Evolutionary conservation across 805 yeast species (phyloP), one percentile per base, ranked within the genome.

Genomic region (Candida fluviatilis): DNA sequence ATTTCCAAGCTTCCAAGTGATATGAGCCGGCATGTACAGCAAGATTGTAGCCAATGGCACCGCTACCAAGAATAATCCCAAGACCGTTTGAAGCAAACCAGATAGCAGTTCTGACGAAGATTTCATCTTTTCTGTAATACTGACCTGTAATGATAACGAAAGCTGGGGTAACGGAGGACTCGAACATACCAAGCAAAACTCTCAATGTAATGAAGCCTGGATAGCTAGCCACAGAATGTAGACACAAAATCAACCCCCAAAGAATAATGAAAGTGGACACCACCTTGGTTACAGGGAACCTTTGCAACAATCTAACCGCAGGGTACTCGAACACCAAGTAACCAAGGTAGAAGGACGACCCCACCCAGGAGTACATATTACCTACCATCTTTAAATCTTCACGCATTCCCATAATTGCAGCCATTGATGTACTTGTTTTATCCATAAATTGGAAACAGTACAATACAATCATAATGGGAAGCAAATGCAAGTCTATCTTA

Each of bases 211-310:
- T 58, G 19, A 64, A 62, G 3, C 70, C 69, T 12, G 64, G 62
- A 41, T 60, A 64, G n/a, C 65, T 52, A 2, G 80, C 71, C 2
- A 71, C 74, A 1, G 83, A 70, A 43, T 74, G 77, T n/a, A 76
- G 60, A 26, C 75, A 64, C 25, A 79, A 57, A n/a, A 78, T 54
- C 54, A 49, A 40, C 16, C 88, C 88, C 89, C 90, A 83, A 0
- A 75, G 31, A n/a, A 78, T 50, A 28, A 82, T 70, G 42, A 72
- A 70, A 1, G 56, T 43, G 7, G 76, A 62, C 3, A 73, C 64
- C 3, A 77, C 58, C 46, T 75, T 77, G 4, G 79, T 70, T 45
- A 82, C 66, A 2, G 82, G 83, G 36, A 78, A 71, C 38, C 64
- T 66, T 54, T 83, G 89, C 18, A 80, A 51, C 1, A 70, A 35